Evolutionary conservation across 148 eudicot species (phyloP).

Genomic region (Simmondsia chinensis): DNA sequence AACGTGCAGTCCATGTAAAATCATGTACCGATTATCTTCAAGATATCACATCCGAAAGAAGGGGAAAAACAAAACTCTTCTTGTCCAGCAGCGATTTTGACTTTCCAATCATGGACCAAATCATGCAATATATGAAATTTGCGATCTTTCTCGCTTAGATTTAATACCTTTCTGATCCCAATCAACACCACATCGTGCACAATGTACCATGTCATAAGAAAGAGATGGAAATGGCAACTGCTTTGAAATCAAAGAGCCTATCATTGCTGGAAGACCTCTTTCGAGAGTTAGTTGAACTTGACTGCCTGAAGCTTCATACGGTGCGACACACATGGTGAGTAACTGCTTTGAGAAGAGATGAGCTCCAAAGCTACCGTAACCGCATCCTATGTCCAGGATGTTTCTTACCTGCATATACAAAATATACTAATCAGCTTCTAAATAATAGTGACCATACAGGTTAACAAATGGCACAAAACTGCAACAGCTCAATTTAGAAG

Average conservation of each 20-base stretch:
- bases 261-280: constrained; percentile 96
- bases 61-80: no score
- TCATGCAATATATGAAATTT: no score
- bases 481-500: no score
- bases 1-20: no score
- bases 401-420: constrained; percentile 60
- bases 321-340: constrained; percentile 83
- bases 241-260: constrained; percentile 57
- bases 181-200: constrained; percentile 72
- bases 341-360: constrained; percentile 68
- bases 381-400: constrained; percentile 88
- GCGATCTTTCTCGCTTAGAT: no score
- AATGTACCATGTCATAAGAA: constrained; percentile 91
- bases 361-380: constrained; percentile 95
- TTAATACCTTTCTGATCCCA: constrained; percentile 81
- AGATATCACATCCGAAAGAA: no score
- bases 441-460: not conserved
- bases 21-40: no score
- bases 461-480: no score
- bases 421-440: constrained; percentile 3
- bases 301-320: constrained; percentile 90
- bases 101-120: no score
- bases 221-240: constrained; percentile 89
- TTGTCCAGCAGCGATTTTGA: no score
- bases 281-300: constrained; percentile 92